phyloP scores from a whole-genome alignment of 345 rosid genomes.

The Camelina neglecta region DNA sequence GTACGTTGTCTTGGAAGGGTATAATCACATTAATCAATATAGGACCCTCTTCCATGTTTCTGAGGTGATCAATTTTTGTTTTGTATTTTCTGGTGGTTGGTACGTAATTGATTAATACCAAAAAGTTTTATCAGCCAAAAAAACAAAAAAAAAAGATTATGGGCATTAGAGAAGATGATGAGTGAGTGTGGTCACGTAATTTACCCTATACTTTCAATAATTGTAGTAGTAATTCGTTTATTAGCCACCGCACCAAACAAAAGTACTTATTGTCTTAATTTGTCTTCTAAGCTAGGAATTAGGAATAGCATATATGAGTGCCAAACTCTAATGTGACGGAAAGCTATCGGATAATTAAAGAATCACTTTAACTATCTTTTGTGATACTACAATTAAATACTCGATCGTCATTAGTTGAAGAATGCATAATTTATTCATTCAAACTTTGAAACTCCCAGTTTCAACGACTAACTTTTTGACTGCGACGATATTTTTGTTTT shows the following conservation, averaged over 20 bases:
- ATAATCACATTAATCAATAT: conserved; percentile 21
- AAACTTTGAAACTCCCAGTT: conserved; percentile 21
- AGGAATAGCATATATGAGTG: conserved; percentile 4
- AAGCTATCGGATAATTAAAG: conserved; percentile 3
- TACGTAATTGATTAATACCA: neutral
- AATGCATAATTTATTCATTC: conserved; percentile 11
- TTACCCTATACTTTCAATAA: neutral
- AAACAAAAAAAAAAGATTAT: neutral
- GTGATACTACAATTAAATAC: neutral
- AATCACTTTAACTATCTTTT: conserved; percentile 12
- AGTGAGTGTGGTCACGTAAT: neutral
- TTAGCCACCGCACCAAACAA: too few relatives aligned
- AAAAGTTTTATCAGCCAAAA: neutral
- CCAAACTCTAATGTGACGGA: conserved; percentile 7
- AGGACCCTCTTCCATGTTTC: conserved; percentile 15
- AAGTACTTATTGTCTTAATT: too few relatives aligned
- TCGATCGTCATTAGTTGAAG: neutral
- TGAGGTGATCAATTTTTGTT: conserved; percentile 14
- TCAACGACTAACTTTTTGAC: neutral
- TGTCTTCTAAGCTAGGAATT: neutral
- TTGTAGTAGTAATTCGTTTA: neutral
- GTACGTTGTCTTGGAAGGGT: neutral
- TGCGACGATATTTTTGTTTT: neutral
- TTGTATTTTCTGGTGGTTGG: conserved; percentile 7
- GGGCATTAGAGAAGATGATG: neutral